A percentile compares a stretch with the other conserved stretches of the same genome.
These are phyloP conservation scores for Breynia disticha DNA, from an alignment of 441 rosid species.

Conservation along the genomic window DNA sequence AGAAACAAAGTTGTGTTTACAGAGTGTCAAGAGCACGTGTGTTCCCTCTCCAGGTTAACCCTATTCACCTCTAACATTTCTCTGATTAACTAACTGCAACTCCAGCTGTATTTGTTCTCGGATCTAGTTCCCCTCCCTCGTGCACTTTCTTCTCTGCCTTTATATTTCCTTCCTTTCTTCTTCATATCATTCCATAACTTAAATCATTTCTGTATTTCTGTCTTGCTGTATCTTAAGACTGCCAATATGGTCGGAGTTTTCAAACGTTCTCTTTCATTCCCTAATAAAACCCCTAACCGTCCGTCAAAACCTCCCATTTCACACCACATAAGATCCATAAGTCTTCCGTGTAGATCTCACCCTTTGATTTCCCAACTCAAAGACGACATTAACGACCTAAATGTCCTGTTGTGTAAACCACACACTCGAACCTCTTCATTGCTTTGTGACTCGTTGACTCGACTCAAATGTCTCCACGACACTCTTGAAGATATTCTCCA, in stretches of 20 bases:
- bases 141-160: conserved; percentile 10
- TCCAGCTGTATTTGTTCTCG: conserved; percentile 25
- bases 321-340: conserved; percentile 57
- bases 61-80: too few species aligned
- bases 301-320: conserved; percentile 34
- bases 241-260: conserved; percentile 42
- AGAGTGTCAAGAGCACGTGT: conserved; percentile 25
- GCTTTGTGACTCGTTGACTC: conserved; percentile 45
- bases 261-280: conserved; percentile 64
- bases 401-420: conserved; percentile 29
- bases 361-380: conserved; percentile 53
- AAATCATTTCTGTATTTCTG: background rate
- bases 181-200: background rate
- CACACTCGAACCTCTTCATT: conserved; percentile 32
- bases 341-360: conserved; percentile 58
- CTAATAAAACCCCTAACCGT: conserved; percentile 38
- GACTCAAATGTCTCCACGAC: conserved; percentile 45
- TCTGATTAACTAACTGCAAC: too few species aligned
- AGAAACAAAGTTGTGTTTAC: too few species aligned
- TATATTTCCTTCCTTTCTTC: conserved; percentile 8
- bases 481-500: conserved; percentile 51
- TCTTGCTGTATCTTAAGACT: conserved; percentile 3
- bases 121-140: conserved; percentile 26
- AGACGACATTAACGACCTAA: conserved; percentile 32
- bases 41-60: conserved; percentile 31